A percentile compares a stretch with the other conserved stretches of the same genome.
Conservation (phyloP, 495 filamentous ascomycete species). For the Trichoderma parareesei region DNA sequence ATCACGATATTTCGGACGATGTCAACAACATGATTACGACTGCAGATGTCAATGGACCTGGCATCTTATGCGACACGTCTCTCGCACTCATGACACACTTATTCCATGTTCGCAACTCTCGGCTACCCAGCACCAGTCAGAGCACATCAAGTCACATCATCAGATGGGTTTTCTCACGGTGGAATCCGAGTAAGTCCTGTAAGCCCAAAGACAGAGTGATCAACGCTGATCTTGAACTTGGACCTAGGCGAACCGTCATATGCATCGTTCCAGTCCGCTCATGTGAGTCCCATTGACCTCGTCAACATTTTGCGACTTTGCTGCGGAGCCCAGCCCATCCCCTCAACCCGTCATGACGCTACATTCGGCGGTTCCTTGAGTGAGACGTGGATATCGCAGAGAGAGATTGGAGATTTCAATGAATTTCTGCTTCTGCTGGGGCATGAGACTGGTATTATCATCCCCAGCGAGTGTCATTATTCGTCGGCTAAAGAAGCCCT, state of each 20-base stretch:
- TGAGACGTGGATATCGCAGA: slow-evolving; percentile 25
- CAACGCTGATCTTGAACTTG: slow-evolving; percentile 9
- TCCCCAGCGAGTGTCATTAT: not conserved
- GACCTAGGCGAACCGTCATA: slow-evolving; percentile 29
- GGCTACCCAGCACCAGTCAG: slow-evolving; percentile 56
- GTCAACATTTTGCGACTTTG: slow-evolving; percentile 38
- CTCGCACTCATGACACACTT: slow-evolving; percentile 64
- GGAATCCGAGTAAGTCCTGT: slow-evolving; percentile 58
- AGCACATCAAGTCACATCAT: slow-evolving; percentile 61
- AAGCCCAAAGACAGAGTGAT: not conserved
- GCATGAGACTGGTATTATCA: slow-evolving; percentile 5
- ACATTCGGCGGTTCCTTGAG: slow-evolving; percentile 31
- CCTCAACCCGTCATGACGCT: slow-evolving; percentile 21
- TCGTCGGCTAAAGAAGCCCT: slow-evolving; percentile 9
- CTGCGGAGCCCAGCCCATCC: slow-evolving; percentile 24
- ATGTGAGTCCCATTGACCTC: slow-evolving; percentile 35
- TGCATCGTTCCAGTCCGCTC: slow-evolving; percentile 30
- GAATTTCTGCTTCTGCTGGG: slow-evolving; percentile 36
- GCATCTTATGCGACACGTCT: slow-evolving; percentile 67
- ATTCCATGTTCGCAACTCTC: slow-evolving; percentile 47
- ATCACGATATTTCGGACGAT: slow-evolving; percentile 52
- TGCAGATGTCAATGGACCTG: slow-evolving; percentile 74
- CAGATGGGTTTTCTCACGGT: slow-evolving; percentile 70
- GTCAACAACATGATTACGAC: slow-evolving; percentile 62
- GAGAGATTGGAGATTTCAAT: slow-evolving; percentile 19